phyloP scores from a whole-genome alignment of 1,284 basidiomycete genomes.

The Heterobasidion parviporum region DNA sequence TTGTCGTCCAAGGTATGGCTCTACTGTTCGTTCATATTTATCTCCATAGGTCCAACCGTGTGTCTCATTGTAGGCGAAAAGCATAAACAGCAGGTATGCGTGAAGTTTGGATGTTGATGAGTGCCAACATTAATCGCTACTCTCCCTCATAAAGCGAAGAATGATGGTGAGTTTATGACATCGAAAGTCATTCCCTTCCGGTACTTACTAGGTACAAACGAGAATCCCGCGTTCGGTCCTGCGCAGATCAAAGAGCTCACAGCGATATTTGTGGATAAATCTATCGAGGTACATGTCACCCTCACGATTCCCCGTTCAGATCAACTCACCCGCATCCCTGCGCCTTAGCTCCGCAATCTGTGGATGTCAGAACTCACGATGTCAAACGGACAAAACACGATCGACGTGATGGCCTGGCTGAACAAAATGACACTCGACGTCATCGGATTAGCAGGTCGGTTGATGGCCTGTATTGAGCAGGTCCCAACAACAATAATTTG shows the following conservation, averaged over 20 bases:
- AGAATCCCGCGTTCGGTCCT: constrained; percentile 28
- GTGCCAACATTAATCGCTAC: not conserved
- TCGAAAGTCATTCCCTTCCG: not conserved
- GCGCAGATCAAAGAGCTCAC: constrained; percentile 25
- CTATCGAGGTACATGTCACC: constrained; percentile 16
- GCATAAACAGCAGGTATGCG: constrained; percentile 39
- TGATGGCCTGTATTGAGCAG: not conserved
- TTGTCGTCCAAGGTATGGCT: constrained; percentile 32
- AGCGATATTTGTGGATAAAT: constrained; percentile 23
- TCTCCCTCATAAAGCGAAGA: constrained; percentile 15
- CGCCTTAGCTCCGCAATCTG: constrained; percentile 18
- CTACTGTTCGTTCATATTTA: not conserved
- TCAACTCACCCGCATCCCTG: not conserved
- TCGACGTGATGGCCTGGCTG: constrained; percentile 36
- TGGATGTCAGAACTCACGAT: constrained; percentile 11
- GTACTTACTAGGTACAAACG: not conserved
- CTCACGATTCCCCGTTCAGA: not conserved
- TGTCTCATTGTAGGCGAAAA: constrained; percentile 19
- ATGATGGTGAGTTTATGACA: constrained; percentile 21
- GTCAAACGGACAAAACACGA: constrained; percentile 9
- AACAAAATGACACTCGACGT: constrained; percentile 39
- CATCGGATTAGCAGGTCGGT: constrained; percentile 38
- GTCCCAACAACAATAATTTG: not conserved
- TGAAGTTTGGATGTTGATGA: not conserved
- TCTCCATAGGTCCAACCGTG: not conserved